Conservation (phyloP, 257 asterid species). For the Fraxinus cuspidata region DNA sequence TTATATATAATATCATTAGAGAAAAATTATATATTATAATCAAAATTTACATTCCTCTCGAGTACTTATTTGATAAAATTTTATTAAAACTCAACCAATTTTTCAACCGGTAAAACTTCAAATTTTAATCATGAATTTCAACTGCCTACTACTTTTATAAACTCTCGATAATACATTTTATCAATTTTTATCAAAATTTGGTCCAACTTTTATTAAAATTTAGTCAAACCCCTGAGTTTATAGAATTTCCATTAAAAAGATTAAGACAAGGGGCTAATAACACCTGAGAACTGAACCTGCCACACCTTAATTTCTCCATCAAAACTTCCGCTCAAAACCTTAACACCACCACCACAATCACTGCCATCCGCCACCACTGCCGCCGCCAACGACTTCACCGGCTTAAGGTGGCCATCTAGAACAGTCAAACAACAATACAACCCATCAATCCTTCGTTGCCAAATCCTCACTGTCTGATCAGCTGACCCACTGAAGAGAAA, state of each 20-base stretch:
- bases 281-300: conserved; percentile 42
- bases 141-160: no score
- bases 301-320: conserved; percentile 85
- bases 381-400: conserved; percentile 74
- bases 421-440: conserved; percentile 64
- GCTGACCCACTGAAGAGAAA: conserved; percentile 81
- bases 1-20: background rate
- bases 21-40: background rate
- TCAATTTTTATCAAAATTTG: no score
- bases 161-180: no score
- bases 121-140: no score
- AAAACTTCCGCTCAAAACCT: conserved; percentile 80
- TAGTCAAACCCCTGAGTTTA: background rate
- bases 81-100: no score
- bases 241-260: background rate
- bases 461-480: conserved; percentile 83
- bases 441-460: conserved; percentile 61
- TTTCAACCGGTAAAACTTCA: no score
- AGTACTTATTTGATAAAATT: no score
- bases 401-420: conserved; percentile 66
- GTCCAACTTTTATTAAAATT: no score
- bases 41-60: background rate
- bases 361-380: conserved; percentile 7
- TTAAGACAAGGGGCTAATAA: background rate
- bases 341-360: conserved; percentile 39